phyloP scores from a whole-genome alignment of 2,329 filamentous ascomycete species.

The Magnaporthiopsis incrustans region DNA sequence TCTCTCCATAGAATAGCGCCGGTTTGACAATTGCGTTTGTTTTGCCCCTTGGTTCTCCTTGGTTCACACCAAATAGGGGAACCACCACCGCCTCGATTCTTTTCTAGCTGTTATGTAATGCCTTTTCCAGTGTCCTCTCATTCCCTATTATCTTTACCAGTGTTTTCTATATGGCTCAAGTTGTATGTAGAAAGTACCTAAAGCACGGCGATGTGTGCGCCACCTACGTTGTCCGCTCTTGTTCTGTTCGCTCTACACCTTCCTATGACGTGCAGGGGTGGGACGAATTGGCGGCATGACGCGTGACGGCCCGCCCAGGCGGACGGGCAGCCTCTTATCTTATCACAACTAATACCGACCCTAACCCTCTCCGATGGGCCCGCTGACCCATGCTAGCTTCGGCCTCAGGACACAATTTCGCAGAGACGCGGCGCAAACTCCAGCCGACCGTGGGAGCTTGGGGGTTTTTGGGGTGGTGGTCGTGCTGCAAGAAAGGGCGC shows the following conservation, averaged over 20 bases:
- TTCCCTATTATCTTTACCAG: no score
- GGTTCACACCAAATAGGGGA: no score
- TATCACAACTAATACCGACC: neutral
- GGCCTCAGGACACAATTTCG: neutral
- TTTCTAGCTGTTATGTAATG: no score
- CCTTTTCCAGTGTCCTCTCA: no score
- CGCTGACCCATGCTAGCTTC: neutral
- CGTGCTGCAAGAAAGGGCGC: neutral
- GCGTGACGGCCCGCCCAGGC: neutral
- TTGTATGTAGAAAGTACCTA: no score
- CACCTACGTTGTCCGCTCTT: neutral
- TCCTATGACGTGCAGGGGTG: neutral
- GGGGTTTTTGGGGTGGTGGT: neutral
- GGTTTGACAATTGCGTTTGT: no score
- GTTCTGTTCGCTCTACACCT: neutral
- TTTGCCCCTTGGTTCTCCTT: no score
- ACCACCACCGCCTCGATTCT: no score
- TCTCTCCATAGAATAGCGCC: no score
- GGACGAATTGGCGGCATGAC: neutral
- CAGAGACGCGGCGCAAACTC: neutral
- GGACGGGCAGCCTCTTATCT: neutral
- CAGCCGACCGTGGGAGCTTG: neutral
- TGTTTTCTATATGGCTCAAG: no score
- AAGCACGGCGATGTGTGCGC: no score
- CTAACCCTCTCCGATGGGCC: neutral